Conservation (phyloP, 306 rosid species). For the Quercus suber region DNA sequence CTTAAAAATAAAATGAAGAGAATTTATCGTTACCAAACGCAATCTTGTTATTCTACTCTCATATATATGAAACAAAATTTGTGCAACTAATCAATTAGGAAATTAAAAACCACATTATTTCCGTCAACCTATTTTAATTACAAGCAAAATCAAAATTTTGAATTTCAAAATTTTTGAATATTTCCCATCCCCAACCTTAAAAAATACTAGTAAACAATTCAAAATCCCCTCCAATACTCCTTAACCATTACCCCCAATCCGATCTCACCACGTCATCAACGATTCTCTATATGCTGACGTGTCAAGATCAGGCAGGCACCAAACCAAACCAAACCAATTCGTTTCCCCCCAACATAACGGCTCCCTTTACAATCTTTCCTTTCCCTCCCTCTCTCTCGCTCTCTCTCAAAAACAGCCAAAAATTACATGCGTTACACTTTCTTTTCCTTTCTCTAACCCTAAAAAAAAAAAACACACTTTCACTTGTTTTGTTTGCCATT, state of each 20-base stretch:
- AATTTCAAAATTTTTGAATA: background rate
- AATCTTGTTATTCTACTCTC: no score
- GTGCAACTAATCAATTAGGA: no score
- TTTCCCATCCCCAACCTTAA: no score
- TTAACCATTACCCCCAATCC: background rate
- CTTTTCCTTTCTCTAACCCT: background rate
- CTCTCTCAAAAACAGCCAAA: background rate
- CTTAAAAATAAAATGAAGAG: no score
- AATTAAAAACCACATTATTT: no score
- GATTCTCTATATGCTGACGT: background rate
- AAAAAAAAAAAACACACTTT: background rate
- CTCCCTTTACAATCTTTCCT: conserved; percentile 7
- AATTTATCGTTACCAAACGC: no score
- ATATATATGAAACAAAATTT: no score
- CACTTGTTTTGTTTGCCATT: no score
- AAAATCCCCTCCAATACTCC: background rate
- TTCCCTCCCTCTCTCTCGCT: conserved; percentile 8
- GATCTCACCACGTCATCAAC: conserved; percentile 19
- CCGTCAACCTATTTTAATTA: no score
- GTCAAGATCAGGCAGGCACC: background rate
- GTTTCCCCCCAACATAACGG: conserved; percentile 33
- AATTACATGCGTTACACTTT: conserved; percentile 11
- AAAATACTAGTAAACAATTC: background rate
- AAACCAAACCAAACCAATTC: background rate
- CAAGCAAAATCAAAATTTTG: background rate